Base-by-base conservation (phyloP, 352 stramenopile species). In the Aphanomyces invadans region DNA sequence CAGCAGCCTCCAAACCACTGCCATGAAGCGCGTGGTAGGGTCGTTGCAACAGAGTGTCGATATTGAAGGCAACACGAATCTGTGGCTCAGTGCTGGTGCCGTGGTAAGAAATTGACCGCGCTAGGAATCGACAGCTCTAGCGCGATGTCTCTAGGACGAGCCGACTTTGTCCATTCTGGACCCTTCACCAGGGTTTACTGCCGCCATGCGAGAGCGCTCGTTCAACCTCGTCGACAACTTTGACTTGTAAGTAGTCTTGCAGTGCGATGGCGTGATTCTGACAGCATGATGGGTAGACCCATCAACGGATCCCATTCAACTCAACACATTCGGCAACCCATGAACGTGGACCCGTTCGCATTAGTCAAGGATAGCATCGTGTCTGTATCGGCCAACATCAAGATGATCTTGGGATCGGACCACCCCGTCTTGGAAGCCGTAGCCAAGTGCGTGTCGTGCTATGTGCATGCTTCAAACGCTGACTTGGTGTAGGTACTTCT, bases 391-490 rank as follows among this genome's bases (percentile, higher is more conserved):
- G 76, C 89, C 55, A 97, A 89, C 69, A 98, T 99, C 76, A 96
- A 98, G 71, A 86, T 89, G 67, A 89, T 99, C 55, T 73, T 99
- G 25, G 95, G 94, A 12, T 98, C 91, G 29, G 95, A 99, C 68
- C 95, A 99, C 74, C 96, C 97, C 15, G 97, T 99, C 25, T 83
- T 99, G 26, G 90, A 88, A 32, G 97, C 97, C 55, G 97, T 98
- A 46, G 96, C 97, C 15, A 90, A 95, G 73, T 89, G 77, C 39
- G 77, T 78, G 26, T 62, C 69, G 1, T 88, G 95, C 66, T 95
- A 95, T 38, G 23, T 10, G 15, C 29, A 11, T 56, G 19, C 25
- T 15, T 56, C n/a, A 51, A 52, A 15, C n/a, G n/a, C n/a, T n/a
- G n/a, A n/a, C n/a, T n/a, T n/a, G n/a, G n/a, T n/a, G n/a, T n/a